Evolutionary conservation across 345 rosid genomes (phyloP).

Genomic region (Pistacia integerrima): DNA sequence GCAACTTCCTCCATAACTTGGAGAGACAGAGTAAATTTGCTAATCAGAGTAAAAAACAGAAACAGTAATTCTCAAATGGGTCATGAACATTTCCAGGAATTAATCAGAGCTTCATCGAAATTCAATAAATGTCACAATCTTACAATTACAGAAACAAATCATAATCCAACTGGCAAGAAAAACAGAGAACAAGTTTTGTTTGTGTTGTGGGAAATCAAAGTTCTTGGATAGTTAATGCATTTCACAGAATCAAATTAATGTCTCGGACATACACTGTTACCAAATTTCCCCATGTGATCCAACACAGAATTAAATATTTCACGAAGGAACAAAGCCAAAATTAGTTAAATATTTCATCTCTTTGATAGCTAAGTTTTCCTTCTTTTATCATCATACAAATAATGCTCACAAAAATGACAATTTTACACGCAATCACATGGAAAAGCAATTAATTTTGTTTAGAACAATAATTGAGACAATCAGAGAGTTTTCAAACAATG

Average conservation of each 20-base stretch:
- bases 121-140: neutral
- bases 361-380: neutral
- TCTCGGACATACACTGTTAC: neutral
- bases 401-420: neutral
- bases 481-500: no score
- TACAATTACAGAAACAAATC: neutral
- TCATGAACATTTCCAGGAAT: neutral
- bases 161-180: neutral
- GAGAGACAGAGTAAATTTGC: no score
- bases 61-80: neutral
- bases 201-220: neutral
- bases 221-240: neutral
- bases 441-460: neutral
- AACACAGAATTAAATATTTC: neutral
- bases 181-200: neutral
- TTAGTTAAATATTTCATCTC: neutral
- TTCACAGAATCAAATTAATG: neutral
- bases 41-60: neutral
- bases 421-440: neutral
- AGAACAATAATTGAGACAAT: no score
- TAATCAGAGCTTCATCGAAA: neutral
- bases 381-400: neutral
- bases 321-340: neutral
- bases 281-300: neutral
- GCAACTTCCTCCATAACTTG: neutral